Conservation (phyloP, 768 basidiomycete species). For the Phaffia tasmanica region DNA sequence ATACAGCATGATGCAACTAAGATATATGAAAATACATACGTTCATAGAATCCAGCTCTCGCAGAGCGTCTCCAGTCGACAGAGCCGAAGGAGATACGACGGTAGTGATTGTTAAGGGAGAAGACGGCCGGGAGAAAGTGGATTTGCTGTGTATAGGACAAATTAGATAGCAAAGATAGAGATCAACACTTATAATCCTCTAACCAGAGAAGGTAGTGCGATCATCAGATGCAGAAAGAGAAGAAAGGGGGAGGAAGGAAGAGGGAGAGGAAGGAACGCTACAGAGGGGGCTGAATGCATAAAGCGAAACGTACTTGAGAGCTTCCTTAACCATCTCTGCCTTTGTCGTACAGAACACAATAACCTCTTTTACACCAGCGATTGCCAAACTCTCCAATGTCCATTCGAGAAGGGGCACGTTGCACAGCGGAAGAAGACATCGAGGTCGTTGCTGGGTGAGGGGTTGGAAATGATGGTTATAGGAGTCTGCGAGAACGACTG, state of each 20-base stretch:
- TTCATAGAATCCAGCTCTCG: conserved; percentile 33
- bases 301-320: conserved; percentile 54
- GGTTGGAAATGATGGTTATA: conserved; percentile 90
- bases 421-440: conserved; percentile 89
- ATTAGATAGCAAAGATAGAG: background rate
- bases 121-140: conserved; percentile 71
- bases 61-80: conserved; percentile 37
- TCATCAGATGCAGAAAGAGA: conserved; percentile 9
- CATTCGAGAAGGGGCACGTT: conserved; percentile 87
- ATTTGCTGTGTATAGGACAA: conserved; percentile 45
- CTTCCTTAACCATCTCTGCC: conserved; percentile 69
- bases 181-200: no score
- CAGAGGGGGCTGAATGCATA: background rate
- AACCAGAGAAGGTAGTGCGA: no score
- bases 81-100: conserved; percentile 55
- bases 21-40: background rate
- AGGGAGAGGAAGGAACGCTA: conserved; percentile 1
- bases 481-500: conserved; percentile 89
- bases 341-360: conserved; percentile 91
- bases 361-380: conserved; percentile 93
- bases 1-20: background rate
- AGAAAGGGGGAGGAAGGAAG: conserved; percentile 8
- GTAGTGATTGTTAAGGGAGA: conserved; percentile 73
- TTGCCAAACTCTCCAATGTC: conserved; percentile 87
- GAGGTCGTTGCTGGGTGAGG: conserved; percentile 53